A percentile compares a stretch with the other conserved stretches of the same genome.
phyloP scores from a whole-genome alignment of 495 filamentous ascomycete genomes.

The Lasiosphaeria hispida region DNA sequence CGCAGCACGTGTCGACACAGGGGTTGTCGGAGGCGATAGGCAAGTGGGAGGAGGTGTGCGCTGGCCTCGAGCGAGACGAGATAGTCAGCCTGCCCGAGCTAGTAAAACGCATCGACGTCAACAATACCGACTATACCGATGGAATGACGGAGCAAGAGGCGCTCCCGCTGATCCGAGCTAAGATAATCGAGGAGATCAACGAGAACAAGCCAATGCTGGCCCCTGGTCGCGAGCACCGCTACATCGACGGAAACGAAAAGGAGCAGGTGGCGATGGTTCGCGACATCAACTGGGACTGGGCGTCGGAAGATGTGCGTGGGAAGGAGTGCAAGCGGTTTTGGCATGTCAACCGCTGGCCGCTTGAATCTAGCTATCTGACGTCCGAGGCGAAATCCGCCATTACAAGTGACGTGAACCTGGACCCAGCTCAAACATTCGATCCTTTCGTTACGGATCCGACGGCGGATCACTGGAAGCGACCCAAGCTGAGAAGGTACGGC shows the following conservation, averaged over 20 bases:
- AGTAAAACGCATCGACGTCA: not conserved
- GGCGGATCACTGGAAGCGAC: slow-evolving; percentile 16
- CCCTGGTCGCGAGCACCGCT: slow-evolving; percentile 12
- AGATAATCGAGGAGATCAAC: slow-evolving; percentile 26
- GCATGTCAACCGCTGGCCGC: slow-evolving; percentile 28
- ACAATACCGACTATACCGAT: not conserved
- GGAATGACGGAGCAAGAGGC: not conserved
- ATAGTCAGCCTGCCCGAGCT: slow-evolving; percentile 8
- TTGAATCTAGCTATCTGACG: slow-evolving; percentile 9
- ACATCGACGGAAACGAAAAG: not conserved
- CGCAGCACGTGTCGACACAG: not conserved
- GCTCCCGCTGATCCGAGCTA: slow-evolving; percentile 13
- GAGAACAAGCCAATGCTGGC: slow-evolving; percentile 28
- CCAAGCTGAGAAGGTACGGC: slow-evolving; percentile 19
- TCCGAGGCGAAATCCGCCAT: not conserved
- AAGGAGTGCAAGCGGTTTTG: slow-evolving; percentile 17
- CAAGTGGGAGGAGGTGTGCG: slow-evolving; percentile 8
- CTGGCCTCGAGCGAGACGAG: not conserved
- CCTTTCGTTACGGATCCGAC: slow-evolving; percentile 15
- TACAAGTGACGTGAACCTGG: slow-evolving; percentile 6
- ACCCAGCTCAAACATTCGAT: slow-evolving; percentile 19
- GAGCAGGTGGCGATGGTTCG: slow-evolving; percentile 3
- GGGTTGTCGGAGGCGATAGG: not conserved
- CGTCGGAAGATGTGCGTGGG: not conserved
- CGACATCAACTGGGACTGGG: slow-evolving; percentile 29